A percentile compares a stretch with the other conserved stretches of the same genome.
Evolutionary conservation across 2,329 filamentous ascomycete species (phyloP).

Genomic region (Trichoderma hamatum): DNA sequence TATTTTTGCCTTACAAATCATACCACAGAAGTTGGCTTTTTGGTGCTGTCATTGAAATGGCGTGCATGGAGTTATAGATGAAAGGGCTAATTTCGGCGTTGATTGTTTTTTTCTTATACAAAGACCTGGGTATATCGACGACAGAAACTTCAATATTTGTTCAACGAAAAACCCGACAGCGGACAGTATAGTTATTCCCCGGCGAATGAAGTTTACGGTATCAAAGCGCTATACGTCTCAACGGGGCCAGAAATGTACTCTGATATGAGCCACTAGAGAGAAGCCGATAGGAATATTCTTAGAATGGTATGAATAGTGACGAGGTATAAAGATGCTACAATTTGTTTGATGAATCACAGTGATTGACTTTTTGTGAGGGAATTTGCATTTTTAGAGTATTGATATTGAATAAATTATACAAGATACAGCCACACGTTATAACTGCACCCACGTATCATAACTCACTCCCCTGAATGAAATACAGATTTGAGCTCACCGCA

Average conservation of each 20-base stretch:
- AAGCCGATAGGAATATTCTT: conserved; percentile 7
- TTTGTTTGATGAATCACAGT: not conserved
- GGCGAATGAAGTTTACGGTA: not conserved
- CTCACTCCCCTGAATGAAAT: not conserved
- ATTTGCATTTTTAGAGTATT: not conserved
- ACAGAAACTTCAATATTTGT: not conserved
- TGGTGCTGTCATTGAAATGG: not conserved
- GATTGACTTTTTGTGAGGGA: not conserved
- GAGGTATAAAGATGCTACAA: not conserved
- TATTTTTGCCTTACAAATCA: not conserved
- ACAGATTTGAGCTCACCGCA: too few species aligned
- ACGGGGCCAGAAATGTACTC: not conserved
- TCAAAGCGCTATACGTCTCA: not conserved
- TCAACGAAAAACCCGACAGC: not conserved
- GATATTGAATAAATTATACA: not conserved
- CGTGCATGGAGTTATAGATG: conserved; percentile 34
- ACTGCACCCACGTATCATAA: not conserved
- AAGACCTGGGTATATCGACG: not conserved
- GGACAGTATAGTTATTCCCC: not conserved
- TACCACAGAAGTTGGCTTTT: not conserved
- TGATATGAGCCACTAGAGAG: not conserved
- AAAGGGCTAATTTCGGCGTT: conserved; percentile 29
- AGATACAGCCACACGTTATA: not conserved
- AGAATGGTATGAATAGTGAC: conserved; percentile 4
- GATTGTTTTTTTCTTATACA: conserved; percentile 8